Base-by-base conservation (phyloP, 2,329 filamentous ascomycete genomes). In the Aaosphaeria pasadenensis region DNA sequence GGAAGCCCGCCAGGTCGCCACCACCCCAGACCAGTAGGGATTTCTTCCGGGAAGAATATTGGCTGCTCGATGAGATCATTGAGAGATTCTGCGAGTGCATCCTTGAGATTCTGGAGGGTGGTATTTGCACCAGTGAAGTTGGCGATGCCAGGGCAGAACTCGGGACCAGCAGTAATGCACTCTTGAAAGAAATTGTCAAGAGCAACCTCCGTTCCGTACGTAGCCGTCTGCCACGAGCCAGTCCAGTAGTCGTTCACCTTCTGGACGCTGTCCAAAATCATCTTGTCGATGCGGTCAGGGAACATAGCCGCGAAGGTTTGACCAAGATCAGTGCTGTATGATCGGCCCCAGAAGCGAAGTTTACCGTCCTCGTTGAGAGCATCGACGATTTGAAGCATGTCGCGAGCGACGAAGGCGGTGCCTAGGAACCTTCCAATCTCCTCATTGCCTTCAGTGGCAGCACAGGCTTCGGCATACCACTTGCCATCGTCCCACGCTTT, bases 311-410 rank as follows among this genome's bases (percentile, higher is more conserved):
- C 71, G 51, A 76, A 72, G 0, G 74, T 77, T 1, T 66, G 57
- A 4, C 75, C 74, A 1, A 77, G 55, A 1, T 72, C 53, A 2
- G 73, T 74, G 4, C 75, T 74, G 46, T 76, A 77, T 1, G 69
- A 74, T n/a, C 68, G 60, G 66, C 69, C 42, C 47, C 62, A 64
- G 53, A 66, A 72, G 28, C 67, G 56, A 5, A 77, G 48, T 29
- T 45, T 45, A 1, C 43, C 49, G 3, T 52, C 46, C 11, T 45
- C 42, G 2, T 47, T 49, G 1, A 40, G 36, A 1, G 48, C 17
- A 31, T 56, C 51, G 13, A 41, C 29, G 44, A 55, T 51, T 7
- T 54, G 49, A 28, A 56, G 40, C 51, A 58, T 54, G 28, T 58
- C 53, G n/a, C 40, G 32, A 5, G 48, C 55, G 2, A 48, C 46